These are phyloP conservation scores for Hypoxylon subgilvum DNA, from an alignment of 495 filamentous ascomycete species.

Conservation along the genomic window DNA sequence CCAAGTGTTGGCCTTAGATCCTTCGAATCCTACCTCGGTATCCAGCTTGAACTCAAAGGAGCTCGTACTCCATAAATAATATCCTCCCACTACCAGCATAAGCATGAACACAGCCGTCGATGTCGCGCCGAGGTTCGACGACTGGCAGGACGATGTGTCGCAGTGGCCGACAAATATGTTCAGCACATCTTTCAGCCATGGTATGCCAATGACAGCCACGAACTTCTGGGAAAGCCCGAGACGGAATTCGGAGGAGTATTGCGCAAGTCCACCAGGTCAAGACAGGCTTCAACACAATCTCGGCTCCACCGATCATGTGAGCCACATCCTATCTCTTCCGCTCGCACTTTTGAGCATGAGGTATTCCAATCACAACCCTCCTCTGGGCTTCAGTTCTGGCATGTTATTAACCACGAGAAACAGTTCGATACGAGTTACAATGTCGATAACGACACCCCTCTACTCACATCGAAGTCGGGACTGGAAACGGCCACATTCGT, in stretches of 20 bases:
- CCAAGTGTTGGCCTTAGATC: too few relatives aligned
- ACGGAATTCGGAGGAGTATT: conserved; percentile 11
- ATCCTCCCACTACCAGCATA: not conserved
- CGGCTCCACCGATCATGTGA: conserved; percentile 13
- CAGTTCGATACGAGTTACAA: too few relatives aligned
- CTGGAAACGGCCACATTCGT: too few relatives aligned
- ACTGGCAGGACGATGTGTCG: conserved; percentile 15
- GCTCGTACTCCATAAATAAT: too few relatives aligned
- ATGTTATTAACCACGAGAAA: too few relatives aligned
- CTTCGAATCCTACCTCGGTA: too few relatives aligned
- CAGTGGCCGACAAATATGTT: conserved; percentile 15
- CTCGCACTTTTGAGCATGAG: not conserved
- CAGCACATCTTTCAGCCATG: conserved; percentile 18
- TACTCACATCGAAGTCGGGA: too few relatives aligned
- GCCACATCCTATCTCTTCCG: not conserved
- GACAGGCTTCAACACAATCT: conserved; percentile 2
- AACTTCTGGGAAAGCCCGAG: conserved; percentile 15
- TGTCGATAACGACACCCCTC: too few relatives aligned
- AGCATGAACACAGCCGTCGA: conserved; percentile 16
- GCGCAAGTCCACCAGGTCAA: not conserved
- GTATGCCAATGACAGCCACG: conserved; percentile 4
- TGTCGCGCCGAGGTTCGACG: conserved; percentile 2
- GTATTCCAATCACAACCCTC: too few relatives aligned
- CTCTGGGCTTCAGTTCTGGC: too few relatives aligned
- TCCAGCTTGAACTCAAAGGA: too few relatives aligned